Base-by-base conservation (phyloP, 2,329 filamentous ascomycete species). In the Allantophomopsis lycopodina region DNA sequence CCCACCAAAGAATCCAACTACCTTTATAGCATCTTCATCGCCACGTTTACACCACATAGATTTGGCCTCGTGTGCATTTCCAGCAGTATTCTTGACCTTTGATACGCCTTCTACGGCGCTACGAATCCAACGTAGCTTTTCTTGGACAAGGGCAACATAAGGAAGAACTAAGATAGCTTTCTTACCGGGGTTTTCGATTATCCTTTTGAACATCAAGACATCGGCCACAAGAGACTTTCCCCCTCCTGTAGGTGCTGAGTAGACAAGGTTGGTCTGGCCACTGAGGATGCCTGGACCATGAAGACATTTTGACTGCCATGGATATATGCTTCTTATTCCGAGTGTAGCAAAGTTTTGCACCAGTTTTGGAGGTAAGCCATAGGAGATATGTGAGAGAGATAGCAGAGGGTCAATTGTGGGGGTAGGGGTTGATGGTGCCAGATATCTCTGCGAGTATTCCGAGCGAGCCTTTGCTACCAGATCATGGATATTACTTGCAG, bases 141-240 rank as follows among this genome's bases (percentile, higher is more conserved):
- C 83, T 53, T 87, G 81, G 0, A 88, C 83, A 3, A 88, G 68
- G 14, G 83, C 81, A 46, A 87, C 80, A 57, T 85, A 88, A 0
- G 83, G 83, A 14, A 87, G 64, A 15, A 87, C 76, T 14, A 87
- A 60, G 11, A 88, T 68, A 2, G 79, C 80, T 47, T 86, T 87
- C 41, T 74, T 67, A 15, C 64, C 64, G 1, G 71, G 70, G 35
- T 76, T 66, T 34, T 73, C 67, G n/a, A 85, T 63, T 16, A 87
- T 64, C 43, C 71, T 70, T 53, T 80, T 85, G 39, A 87, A 61
- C 73, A 87, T 81, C 38, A 87, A 60, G 20, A 87, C 71, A 53
- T 73, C 69, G 41, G 81, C 81, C 36, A 86, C 79, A 11, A 87
- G 65, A 7, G 79, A 85, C 58, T 87, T 86, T 13, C 83, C 83